Percentiles rank a stretch among this genome's conserved stretches.
These are phyloP conservation scores for Candida sphagnicola DNA, from an alignment of 805 yeast genomes.

Conservation along the genomic window DNA sequence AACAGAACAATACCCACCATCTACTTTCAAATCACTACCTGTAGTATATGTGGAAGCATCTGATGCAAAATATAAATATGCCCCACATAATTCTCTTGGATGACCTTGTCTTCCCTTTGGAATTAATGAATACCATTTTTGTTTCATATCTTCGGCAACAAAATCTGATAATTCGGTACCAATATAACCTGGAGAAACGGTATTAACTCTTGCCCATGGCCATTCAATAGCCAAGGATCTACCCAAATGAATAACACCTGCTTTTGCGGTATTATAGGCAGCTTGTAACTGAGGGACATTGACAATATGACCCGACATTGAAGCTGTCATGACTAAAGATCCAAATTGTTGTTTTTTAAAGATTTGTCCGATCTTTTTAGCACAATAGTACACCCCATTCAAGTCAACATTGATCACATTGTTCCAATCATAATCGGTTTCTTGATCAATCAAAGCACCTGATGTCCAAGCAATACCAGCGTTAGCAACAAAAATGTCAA, in stretches of 20 bases:
- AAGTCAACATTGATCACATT: conserved; percentile 71
- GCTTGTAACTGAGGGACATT: conserved; percentile 87
- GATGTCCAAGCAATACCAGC: conserved; percentile 49
- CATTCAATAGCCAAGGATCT: conserved; percentile 83
- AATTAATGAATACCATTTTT: conserved; percentile 40
- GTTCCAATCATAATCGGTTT: conserved; percentile 60
- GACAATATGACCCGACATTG: conserved; percentile 86
- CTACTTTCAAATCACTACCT: conserved; percentile 72
- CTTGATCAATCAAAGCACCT: conserved; percentile 37
- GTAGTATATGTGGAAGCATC: conserved; percentile 79
- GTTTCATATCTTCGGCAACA: conserved; percentile 31
- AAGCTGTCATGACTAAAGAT: conserved; percentile 78
- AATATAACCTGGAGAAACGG: conserved; percentile 84
- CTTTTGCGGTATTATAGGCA: conserved; percentile 82
- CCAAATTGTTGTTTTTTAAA: conserved; percentile 75
- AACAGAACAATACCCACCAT: conserved; percentile 68
- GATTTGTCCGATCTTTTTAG: conserved; percentile 67
- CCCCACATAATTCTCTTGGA: conserved; percentile 75
- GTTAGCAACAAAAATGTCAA: conserved; percentile 44
- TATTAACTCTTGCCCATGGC: conserved; percentile 87
- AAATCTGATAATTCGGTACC: conserved; percentile 58
- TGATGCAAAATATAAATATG: conserved; percentile 73
- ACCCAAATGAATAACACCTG: conserved; percentile 73
- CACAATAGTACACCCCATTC: conserved; percentile 76
- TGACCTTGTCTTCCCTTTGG: conserved; percentile 76